Base-by-base conservation (phyloP, 176 grass and related monocot species). In the Hyparrhenia diplandra region DNA sequence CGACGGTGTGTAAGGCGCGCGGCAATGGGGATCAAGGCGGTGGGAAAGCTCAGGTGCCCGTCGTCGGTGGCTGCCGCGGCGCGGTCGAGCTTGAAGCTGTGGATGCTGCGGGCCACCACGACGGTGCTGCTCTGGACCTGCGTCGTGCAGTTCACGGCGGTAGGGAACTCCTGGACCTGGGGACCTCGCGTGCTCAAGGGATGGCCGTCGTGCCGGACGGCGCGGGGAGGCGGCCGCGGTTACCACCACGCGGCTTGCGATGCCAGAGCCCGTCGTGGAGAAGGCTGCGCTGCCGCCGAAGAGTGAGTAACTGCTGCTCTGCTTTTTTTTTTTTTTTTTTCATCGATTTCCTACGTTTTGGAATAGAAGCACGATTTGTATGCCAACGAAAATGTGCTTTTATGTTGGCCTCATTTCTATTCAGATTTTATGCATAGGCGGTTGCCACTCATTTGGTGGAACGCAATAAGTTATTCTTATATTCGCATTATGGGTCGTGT, bases 81-180 rank as follows among this genome's bases (percentile, higher is more conserved):
- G 49, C 69, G 85, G 51, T 84, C 86, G 35, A 78, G 89, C 5
- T 61, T 91, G 77, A 89, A 83, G 70, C 74, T 80, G 73, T 98
- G 95, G 95, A 31, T 92, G 76, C 62, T 85, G 16, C 85, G 92
- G 27, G 85, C 73, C 69, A 82, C 78, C 32, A 83, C 74, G 47
- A 86, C 74, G 35, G 77, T 90, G 55, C 18, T 94, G 36, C 77
- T 94, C 21, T 97, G 95, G 90, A 92, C 87, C 1, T 87, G 80
- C 92, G 43, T 85, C 73, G 32, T 92, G 45, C 95, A 92, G 87
- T 86, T 97, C 59, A 90, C 81, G 17, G 84, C 92, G 18, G 57
- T 89, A 12, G 74, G 88, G 31, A 86, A 92, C 47, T 77, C 83
- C 11, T 97, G 87, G 95, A 78, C 83, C 11, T 97, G 87, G 95